phyloP scores from a whole-genome alignment of 2,329 filamentous ascomycete genomes.

The Fusarium bactridioides region DNA sequence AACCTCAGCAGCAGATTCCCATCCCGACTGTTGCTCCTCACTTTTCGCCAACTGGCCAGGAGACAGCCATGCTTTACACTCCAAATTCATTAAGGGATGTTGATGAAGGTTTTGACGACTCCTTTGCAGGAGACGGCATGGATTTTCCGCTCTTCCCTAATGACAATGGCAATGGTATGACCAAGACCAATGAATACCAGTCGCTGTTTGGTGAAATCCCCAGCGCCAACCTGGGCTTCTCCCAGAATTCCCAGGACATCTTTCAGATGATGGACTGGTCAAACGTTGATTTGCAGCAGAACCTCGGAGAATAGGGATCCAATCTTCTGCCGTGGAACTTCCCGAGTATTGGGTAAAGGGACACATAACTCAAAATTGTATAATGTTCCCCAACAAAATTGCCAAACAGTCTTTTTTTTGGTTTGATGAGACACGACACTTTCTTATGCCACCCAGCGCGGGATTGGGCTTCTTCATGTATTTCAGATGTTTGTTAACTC shows the following conservation, averaged over 20 bases:
- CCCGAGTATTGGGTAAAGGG: constrained; percentile 8
- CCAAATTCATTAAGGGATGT: constrained; percentile 67
- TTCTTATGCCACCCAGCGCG: constrained; percentile 26
- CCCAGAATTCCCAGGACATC: constrained; percentile 61
- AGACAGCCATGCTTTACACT: constrained; percentile 73
- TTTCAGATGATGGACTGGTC: constrained; percentile 57
- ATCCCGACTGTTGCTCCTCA: constrained; percentile 53
- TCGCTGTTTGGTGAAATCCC: constrained; percentile 60
- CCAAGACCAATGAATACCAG: constrained; percentile 49
- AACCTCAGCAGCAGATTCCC: constrained; percentile 38
- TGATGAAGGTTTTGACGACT: constrained; percentile 72
- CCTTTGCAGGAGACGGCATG: constrained; percentile 53
- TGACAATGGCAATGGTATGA: constrained; percentile 38
- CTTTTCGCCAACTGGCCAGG: constrained; percentile 74
- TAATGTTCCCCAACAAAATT: constrained; percentile 28
- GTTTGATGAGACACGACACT: constrained; percentile 39
- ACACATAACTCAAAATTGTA: constrained; percentile 34
- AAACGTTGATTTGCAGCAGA: constrained; percentile 45
- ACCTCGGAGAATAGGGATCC: constrained; percentile 44
- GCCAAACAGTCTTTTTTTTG: constrained; percentile 26
- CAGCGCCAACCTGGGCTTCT: constrained; percentile 60
- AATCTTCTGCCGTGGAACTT: neutral
- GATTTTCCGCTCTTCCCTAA: constrained; percentile 72
- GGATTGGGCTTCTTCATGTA: constrained; percentile 35
- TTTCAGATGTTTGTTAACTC: constrained; percentile 27